phyloP scores from a whole-genome alignment of 306 rosid species.

The Carpinus fangiana region DNA sequence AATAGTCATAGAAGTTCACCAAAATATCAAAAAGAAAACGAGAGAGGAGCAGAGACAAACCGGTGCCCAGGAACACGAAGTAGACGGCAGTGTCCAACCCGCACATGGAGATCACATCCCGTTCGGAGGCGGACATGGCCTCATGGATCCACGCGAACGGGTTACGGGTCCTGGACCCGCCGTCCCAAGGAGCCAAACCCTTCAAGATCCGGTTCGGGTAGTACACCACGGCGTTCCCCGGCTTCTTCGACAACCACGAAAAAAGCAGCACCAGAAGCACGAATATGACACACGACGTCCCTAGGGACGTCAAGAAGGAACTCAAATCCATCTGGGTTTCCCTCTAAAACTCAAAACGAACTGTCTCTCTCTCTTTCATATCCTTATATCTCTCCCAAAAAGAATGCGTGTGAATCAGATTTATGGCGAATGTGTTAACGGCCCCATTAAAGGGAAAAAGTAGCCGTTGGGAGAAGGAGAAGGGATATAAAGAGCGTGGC shows the following conservation, averaged over 20 bases:
- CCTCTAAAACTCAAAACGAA: background rate
- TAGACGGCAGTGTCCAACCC: constrained; percentile 94
- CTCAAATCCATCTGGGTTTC: constrained; percentile 64
- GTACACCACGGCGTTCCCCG: constrained; percentile 81
- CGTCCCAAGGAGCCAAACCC: constrained; percentile 59
- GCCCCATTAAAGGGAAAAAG: no score
- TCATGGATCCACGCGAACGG: constrained; percentile 86
- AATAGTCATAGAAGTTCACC: background rate
- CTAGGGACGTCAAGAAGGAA: constrained; percentile 83
- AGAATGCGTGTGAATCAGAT: background rate
- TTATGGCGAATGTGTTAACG: background rate
- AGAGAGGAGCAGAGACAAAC: constrained; percentile 33
- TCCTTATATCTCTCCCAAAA: background rate
- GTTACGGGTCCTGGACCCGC: constrained; percentile 48
- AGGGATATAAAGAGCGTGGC: background rate
- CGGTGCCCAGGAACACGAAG: constrained; percentile 79
- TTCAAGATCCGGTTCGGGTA: constrained; percentile 84
- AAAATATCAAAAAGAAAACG: background rate
- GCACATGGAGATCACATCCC: constrained; percentile 60
- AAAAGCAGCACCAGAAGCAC: constrained; percentile 64
- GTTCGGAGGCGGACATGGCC: constrained; percentile 68
- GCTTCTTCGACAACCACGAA: constrained; percentile 51
- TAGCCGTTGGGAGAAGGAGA: no score
- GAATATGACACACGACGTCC: constrained; percentile 76
- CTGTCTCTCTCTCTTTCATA: background rate